Conservation (phyloP, 148 eudicot genomes). For the Amaranthus hypochondriacus region DNA sequence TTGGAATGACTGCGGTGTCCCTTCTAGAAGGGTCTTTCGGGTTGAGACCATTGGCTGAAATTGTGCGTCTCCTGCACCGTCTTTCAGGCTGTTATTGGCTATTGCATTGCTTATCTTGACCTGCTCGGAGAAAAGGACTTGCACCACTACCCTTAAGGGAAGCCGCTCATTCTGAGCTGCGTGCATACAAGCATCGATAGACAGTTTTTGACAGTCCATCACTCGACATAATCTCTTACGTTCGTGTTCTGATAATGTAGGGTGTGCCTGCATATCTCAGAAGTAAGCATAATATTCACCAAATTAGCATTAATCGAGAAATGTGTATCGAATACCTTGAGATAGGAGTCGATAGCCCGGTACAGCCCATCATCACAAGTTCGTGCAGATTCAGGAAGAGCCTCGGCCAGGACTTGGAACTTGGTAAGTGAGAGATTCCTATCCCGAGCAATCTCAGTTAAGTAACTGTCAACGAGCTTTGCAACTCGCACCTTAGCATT, state of each 20-base stretch:
- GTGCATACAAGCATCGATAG: constrained; percentile 93
- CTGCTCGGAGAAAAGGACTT: constrained; percentile 96
- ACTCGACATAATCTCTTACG: constrained; percentile 82
- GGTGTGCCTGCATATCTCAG: constrained; percentile 66
- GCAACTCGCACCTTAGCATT: constrained; percentile 88
- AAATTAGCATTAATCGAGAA: not conserved
- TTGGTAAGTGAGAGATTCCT: constrained; percentile 71
- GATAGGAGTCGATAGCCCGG: constrained; percentile 91
- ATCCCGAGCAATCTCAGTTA: constrained; percentile 87
- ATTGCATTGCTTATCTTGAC: constrained; percentile 83
- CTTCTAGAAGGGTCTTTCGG: constrained; percentile 77
- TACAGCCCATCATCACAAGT: constrained; percentile 94
- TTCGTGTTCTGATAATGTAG: constrained; percentile 89
- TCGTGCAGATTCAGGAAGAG: constrained; percentile 91
- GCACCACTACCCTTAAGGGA: constrained; percentile 83
- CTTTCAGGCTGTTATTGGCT: constrained; percentile 66
- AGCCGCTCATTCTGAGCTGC: constrained; percentile 98
- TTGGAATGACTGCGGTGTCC: constrained; percentile 94
- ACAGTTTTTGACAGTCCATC: constrained; percentile 98
- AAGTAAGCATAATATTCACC: not conserved
- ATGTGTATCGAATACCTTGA: constrained; percentile 56
- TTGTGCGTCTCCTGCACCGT: constrained; percentile 35
- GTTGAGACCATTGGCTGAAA: constrained; percentile 65
- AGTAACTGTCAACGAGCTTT: constrained; percentile 88
- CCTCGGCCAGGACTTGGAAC: constrained; percentile 95